A percentile compares a stretch with the other conserved stretches of the same genome.
These are phyloP conservation scores for Irpex sp. DNA, from an alignment of 1,284 basidiomycete species.

Conservation along the genomic window DNA sequence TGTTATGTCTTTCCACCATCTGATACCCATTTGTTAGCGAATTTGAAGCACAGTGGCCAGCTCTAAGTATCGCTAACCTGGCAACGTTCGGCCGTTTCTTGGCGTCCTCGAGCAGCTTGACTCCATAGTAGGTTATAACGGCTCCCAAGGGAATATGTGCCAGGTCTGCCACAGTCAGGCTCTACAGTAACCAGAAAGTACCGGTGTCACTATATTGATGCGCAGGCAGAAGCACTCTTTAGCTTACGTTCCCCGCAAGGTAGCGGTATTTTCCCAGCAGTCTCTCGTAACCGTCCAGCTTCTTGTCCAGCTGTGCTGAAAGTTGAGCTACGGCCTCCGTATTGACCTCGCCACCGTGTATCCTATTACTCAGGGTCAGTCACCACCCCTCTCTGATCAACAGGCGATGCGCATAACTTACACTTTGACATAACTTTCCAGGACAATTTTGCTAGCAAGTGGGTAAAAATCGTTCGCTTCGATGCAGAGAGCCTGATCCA, in stretches of 20 bases:
- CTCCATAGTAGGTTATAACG: constrained; percentile 16
- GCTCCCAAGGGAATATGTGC: constrained; percentile 48
- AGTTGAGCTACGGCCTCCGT: background rate
- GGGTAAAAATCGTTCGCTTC: constrained; percentile 42
- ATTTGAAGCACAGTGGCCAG: background rate
- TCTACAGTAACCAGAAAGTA: constrained; percentile 20
- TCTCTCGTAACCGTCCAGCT: background rate
- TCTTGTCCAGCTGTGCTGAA: background rate
- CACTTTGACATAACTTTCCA: constrained; percentile 47
- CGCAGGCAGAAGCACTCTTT: background rate
- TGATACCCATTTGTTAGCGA: constrained; percentile 3
- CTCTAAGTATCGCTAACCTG: constrained; percentile 6
- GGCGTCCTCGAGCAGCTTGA: constrained; percentile 18
- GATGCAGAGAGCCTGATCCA: background rate
- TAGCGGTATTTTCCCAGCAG: background rate
- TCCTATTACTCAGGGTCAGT: background rate
- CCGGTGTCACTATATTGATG: background rate
- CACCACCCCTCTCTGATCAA: background rate
- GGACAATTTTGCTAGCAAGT: constrained; percentile 33
- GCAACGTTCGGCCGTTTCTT: constrained; percentile 26
- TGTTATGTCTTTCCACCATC: constrained; percentile 35
- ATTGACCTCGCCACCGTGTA: background rate
- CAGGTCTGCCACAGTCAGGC: constrained; percentile 47
- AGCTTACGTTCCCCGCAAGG: background rate
- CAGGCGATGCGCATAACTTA: constrained; percentile 18